These are phyloP conservation scores for Prorocentrum cordatum DNA, from an alignment of 169 alveolate genomes.

Conservation along the genomic window DNA sequence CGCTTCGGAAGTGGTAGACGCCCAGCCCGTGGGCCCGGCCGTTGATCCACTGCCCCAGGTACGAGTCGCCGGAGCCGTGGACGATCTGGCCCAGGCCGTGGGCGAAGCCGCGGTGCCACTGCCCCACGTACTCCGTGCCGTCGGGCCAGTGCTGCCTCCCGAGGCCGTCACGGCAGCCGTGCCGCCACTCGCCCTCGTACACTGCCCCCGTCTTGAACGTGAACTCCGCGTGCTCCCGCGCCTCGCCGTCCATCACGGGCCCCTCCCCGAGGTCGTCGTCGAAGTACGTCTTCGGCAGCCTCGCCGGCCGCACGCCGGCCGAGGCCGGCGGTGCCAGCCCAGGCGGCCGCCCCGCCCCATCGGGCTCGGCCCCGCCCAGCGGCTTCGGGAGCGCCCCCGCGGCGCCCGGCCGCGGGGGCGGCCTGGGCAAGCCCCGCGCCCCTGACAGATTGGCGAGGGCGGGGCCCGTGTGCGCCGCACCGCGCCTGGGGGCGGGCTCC, in stretches of 20 bases:
- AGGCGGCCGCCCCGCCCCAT: too few relatives aligned
- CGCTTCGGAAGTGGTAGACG: slow-evolving; percentile 18
- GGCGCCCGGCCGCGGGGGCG: too few relatives aligned
- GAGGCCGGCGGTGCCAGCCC: too few relatives aligned
- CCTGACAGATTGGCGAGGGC: too few relatives aligned
- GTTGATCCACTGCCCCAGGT: slow-evolving; percentile 33
- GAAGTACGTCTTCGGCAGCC: too few relatives aligned
- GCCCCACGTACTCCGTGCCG: slow-evolving; percentile 64
- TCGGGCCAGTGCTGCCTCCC: slow-evolving; percentile 57
- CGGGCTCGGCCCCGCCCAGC: too few relatives aligned
- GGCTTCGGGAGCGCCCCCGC: too few relatives aligned
- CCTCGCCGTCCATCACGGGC: slow-evolving; percentile 15
- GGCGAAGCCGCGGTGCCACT: slow-evolving; percentile 47
- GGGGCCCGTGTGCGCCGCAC: too few relatives aligned
- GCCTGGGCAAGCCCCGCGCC: too few relatives aligned
- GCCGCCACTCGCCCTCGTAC: slow-evolving; percentile 41
- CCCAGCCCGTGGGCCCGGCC: slow-evolving; percentile 64
- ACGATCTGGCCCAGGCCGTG: slow-evolving; percentile 41
- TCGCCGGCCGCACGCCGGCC: too few relatives aligned
- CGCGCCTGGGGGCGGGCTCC: too few relatives aligned
- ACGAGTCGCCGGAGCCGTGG: slow-evolving; percentile 60
- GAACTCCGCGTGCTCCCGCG: neutral
- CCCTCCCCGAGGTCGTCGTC: slow-evolving; percentile 30
- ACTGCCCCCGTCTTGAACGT: slow-evolving; percentile 36
- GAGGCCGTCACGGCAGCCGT: slow-evolving; percentile 24